phyloP scores from a whole-genome alignment of 2,329 filamentous ascomycete species.

The Ceratocystis alfenasii region DNA sequence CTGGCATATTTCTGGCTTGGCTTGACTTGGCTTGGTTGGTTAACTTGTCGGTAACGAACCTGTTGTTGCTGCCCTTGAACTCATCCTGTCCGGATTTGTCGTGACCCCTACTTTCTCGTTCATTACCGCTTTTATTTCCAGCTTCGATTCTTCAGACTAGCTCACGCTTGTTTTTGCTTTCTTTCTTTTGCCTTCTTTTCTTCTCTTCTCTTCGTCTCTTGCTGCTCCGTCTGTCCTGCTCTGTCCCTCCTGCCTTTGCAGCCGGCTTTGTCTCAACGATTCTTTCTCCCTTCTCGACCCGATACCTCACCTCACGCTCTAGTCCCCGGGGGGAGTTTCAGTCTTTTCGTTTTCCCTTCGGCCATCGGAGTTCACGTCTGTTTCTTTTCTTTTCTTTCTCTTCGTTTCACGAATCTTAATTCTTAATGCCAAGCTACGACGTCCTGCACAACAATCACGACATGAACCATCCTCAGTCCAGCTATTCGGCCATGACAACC shows the following conservation, averaged over 20 bases:
- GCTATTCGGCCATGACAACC: slow-evolving; percentile 13
- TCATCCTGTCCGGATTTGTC: background rate
- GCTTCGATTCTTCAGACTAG: slow-evolving; percentile 14
- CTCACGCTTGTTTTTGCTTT: background rate
- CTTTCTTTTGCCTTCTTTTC: slow-evolving; percentile 14
- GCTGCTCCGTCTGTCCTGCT: background rate
- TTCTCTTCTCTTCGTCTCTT: slow-evolving; percentile 6
- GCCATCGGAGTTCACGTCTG: background rate
- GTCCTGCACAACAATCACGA: slow-evolving; percentile 4
- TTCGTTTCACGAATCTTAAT: slow-evolving; percentile 16
- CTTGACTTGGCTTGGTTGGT: too few relatives aligned
- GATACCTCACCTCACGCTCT: slow-evolving; percentile 6
- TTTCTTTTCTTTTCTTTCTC: slow-evolving; percentile 13
- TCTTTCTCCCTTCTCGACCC: slow-evolving; percentile 9
- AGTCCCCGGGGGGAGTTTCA: background rate
- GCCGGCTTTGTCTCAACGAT: background rate
- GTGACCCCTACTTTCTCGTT: slow-evolving; percentile 12
- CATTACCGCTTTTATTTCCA: slow-evolving; percentile 16
- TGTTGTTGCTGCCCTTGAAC: background rate
- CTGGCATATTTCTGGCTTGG: too few relatives aligned
- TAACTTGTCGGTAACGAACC: background rate
- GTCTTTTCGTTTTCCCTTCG: slow-evolving; percentile 1
- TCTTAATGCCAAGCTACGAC: slow-evolving; percentile 23
- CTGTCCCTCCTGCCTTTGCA: background rate
- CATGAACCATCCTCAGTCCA: slow-evolving; percentile 19